Conservation (phyloP, 768 basidiomycete species). For the Pleurotus salmoneostramineus region DNA sequence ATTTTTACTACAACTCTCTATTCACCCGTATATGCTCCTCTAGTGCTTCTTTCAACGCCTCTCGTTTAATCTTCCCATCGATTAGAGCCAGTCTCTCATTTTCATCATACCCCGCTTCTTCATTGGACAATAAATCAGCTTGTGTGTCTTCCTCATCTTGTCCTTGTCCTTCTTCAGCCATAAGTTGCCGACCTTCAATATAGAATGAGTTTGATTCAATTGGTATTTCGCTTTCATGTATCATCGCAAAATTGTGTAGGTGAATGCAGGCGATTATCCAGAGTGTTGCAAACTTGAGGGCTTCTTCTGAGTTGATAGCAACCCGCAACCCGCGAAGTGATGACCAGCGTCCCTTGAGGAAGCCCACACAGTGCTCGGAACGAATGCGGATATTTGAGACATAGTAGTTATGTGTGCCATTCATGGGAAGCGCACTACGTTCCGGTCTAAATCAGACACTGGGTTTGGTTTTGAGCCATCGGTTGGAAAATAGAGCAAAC, state of each 20-base stretch:
- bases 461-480: not conserved
- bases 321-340: constrained; percentile 21
- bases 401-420: constrained; percentile 18
- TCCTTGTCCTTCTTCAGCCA: constrained; percentile 1
- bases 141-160: not conserved
- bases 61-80: constrained; percentile 16
- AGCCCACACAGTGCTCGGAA: constrained; percentile 27
- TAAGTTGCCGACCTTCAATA: not conserved
- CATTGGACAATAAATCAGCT: not conserved
- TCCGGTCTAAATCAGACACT: too few relatives aligned
- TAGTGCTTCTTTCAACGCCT: constrained; percentile 16
- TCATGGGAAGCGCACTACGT: constrained; percentile 13
- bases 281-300: constrained; percentile 14
- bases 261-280: constrained; percentile 28
- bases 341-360: constrained; percentile 22
- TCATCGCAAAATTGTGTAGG: constrained; percentile 25
- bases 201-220: constrained; percentile 10
- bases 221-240: constrained; percentile 13
- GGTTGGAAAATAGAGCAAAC: not conserved
- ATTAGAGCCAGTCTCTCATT: constrained; percentile 12
- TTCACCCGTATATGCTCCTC: constrained; percentile 5
- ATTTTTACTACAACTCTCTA: not conserved
- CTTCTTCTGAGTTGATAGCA: constrained; percentile 15
- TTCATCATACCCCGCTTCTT: not conserved
- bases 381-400: constrained; percentile 10